Conservation (phyloP, 495 filamentous ascomycete genomes). For the Penicillium macrosclerotiorum region DNA sequence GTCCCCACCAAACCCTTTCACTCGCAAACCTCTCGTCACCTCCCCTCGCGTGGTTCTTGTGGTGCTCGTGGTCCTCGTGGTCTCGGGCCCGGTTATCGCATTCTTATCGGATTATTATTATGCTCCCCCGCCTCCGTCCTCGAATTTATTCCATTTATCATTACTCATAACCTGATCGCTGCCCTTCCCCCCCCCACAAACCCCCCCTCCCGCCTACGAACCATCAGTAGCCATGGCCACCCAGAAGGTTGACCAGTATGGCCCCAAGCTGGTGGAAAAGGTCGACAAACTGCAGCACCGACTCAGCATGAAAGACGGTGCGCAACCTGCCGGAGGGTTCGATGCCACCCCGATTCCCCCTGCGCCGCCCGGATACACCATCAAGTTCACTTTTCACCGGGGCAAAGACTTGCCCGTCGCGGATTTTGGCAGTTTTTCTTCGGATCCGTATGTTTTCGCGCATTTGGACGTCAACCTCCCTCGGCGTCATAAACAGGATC, state of each 20-base stretch:
- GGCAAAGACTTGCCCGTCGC: slow-evolving; percentile 77
- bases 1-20: neutral
- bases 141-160: neutral
- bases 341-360: slow-evolving; percentile 74
- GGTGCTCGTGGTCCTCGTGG: neutral
- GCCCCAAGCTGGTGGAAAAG: slow-evolving; percentile 53
- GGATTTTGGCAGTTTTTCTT: slow-evolving; percentile 72
- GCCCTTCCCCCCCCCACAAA: no score
- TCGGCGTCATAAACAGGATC: slow-evolving; percentile 76
- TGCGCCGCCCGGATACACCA: slow-evolving; percentile 71
- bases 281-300: slow-evolving; percentile 59
- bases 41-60: neutral
- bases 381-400: slow-evolving; percentile 81
- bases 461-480: slow-evolving; percentile 62
- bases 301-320: slow-evolving; percentile 26
- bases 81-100: neutral
- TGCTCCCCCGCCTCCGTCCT: neutral
- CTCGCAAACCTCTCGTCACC: neutral
- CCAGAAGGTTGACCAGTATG: slow-evolving; percentile 35
- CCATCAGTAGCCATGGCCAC: slow-evolving; percentile 22
- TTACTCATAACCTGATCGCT: no score
- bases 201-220: neutral
- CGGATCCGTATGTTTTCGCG: slow-evolving; percentile 79
- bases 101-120: slow-evolving; percentile 1
- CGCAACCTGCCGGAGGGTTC: slow-evolving; percentile 69